Evolutionary conservation across 768 basidiomycete species (phyloP), one percentile per base, ranked within the genome.

Genomic region (Suillus lakei): DNA sequence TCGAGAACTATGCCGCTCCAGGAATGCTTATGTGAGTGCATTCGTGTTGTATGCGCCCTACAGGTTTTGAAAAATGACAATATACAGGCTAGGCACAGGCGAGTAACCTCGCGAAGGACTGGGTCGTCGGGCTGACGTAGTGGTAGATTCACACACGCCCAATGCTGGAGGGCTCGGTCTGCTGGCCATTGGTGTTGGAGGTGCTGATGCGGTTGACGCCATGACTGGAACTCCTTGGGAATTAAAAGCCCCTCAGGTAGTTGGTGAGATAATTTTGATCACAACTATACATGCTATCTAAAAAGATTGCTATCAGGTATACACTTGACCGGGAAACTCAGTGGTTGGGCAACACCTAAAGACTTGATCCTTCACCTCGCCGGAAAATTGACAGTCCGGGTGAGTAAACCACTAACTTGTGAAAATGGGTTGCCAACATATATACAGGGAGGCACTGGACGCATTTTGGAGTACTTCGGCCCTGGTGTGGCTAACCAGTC

Each of bases 201-300:
- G 98, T 63, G 98, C 97, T 39, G 98, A 99, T 73, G 95, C 95
- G 28, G 96, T 99, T 23, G 98, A 99, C 77, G 97, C 96, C 10
- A 91, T 99, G 89, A 98, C 96, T 3, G 95, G 92, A 59, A 98
- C 96, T 13, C 96, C 97, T 50, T 99, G 98, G 98, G 97, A 98
- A 77, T 81, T 99, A 60, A 98, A 97, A 77, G 94, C 94, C 23
- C 95, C 95, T 13, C 84, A 90, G 67, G 84, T 98, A 34, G 84
- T 92, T 59, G 93, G 93, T 92, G 68, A 72, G 86, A 43, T 18
- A 9, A 34, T 28, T 55, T 38, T 26, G 6, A n/a, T 41, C 23
- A 9, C 43, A 48, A 26, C n/a, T 61, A 54, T 2, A 5, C 26
- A 1, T 59, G 38, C 26, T 28, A 28, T 59, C 3, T 51, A 65